These are phyloP conservation scores for Euphorbia peplus DNA, from an alignment of 345 rosid genomes.

Conservation along the genomic window DNA sequence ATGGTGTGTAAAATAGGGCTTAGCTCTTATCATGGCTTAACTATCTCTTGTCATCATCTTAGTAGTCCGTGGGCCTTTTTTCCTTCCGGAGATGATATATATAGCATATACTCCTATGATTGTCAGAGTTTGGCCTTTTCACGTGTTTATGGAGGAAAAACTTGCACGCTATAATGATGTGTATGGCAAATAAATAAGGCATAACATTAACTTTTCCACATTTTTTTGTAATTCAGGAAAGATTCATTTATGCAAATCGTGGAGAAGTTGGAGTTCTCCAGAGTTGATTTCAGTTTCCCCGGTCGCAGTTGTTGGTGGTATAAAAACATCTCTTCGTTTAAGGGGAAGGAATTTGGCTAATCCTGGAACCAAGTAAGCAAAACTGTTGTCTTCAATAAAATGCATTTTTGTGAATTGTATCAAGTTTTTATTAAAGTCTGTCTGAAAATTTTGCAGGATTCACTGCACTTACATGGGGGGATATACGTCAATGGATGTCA, in stretches of 20 bases:
- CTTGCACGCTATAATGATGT: neutral
- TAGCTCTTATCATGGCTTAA: neutral
- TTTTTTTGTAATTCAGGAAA: constrained; percentile 46
- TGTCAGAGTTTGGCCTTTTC: neutral
- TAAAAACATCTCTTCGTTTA: constrained; percentile 56
- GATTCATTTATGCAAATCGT: constrained; percentile 61
- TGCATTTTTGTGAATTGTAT: neutral
- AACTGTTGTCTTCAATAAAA: constrained; percentile 4
- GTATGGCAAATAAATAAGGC: neutral
- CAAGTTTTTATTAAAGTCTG: constrained; percentile 9
- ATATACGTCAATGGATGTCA: constrained; percentile 51
- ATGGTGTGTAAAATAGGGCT: constrained; percentile 45
- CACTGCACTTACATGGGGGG: constrained; percentile 64
- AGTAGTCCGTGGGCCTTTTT: neutral
- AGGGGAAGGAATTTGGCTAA: constrained; percentile 70
- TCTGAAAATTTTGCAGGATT: constrained; percentile 42
- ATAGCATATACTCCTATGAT: neutral
- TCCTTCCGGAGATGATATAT: neutral
- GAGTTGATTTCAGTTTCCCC: constrained; percentile 80
- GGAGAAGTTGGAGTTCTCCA: constrained; percentile 77
- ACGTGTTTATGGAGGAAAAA: neutral
- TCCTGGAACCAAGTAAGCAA: constrained; percentile 65
- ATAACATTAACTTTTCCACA: neutral
- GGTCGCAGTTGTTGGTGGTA: constrained; percentile 70
- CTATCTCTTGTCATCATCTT: neutral